Evolutionary conservation across 1,284 basidiomycete species (phyloP).

Genomic region (Heterobasidion parviporum): DNA sequence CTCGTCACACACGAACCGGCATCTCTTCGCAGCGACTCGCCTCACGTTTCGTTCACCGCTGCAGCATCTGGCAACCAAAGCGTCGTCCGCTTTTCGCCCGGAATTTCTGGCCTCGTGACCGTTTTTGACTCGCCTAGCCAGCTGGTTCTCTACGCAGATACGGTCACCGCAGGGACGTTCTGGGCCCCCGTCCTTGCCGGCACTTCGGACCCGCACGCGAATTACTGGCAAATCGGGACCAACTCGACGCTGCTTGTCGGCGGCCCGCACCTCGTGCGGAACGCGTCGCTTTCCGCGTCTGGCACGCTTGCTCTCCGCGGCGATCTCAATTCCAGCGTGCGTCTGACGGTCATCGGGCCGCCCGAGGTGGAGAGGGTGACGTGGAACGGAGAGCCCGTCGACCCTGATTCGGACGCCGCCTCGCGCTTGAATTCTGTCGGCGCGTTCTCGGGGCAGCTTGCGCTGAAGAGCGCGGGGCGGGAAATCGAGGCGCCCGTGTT

Average conservation of each 20-base stretch:
- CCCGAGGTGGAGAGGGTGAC: constrained; percentile 39
- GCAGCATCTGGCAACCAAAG: constrained; percentile 25
- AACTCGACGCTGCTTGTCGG: constrained; percentile 43
- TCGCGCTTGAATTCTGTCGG: constrained; percentile 10
- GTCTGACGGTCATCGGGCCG: constrained; percentile 44
- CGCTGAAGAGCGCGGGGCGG: constrained; percentile 8
- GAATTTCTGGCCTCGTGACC: constrained; percentile 38
- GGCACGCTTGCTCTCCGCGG: constrained; percentile 34
- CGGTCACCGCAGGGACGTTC: constrained; percentile 49
- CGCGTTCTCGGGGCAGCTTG: constrained; percentile 17
- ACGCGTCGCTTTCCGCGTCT: constrained; percentile 31
- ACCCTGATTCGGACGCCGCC: constrained; percentile 22
- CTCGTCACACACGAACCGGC: constrained; percentile 26
- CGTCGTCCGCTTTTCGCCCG: constrained; percentile 24
- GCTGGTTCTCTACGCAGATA: constrained; percentile 62
- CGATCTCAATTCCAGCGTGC: constrained; percentile 35
- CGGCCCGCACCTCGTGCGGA: constrained; percentile 48
- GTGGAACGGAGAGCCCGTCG: constrained; percentile 60
- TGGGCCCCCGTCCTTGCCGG: constrained; percentile 38
- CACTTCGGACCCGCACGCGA: constrained; percentile 20
- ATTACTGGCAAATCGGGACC: constrained; percentile 43
- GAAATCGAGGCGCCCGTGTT: constrained; percentile 29
- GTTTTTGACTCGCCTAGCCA: constrained; percentile 57
- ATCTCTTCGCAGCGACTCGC: constrained; percentile 15
- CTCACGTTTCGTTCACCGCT: neutral